Percentiles rank a stretch among this genome's conserved stretches.
phyloP scores from a whole-genome alignment of 345 rosid species.

The Eucalyptus pauciflora region DNA sequence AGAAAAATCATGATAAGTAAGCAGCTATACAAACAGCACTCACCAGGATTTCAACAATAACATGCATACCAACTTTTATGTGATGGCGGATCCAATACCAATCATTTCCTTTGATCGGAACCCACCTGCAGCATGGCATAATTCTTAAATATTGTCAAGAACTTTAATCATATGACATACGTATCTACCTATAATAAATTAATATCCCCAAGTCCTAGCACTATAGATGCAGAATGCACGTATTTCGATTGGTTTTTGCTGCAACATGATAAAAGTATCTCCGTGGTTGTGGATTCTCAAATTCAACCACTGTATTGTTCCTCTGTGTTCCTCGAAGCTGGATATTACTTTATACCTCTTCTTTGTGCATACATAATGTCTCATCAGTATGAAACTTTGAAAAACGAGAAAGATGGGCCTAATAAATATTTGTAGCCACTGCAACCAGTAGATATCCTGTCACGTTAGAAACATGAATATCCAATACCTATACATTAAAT shows the following conservation, averaged over 20 bases:
- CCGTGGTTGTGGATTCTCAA: neutral
- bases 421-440: neutral
- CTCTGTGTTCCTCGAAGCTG: neutral
- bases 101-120: slow-evolving; percentile 82
- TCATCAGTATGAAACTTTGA: neutral
- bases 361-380: neutral
- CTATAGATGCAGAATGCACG: neutral
- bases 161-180: neutral
- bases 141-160: neutral
- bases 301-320: neutral
- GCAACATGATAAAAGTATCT: neutral
- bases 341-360: neutral
- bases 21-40: neutral
- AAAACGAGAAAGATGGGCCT: neutral
- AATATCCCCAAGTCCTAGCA: neutral
- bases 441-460: neutral
- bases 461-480: neutral
- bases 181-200: neutral
- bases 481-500: neutral
- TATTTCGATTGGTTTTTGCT: neutral
- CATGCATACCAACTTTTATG: slow-evolving; percentile 89
- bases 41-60: slow-evolving; percentile 87
- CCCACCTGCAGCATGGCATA: slow-evolving; percentile 55
- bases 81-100: slow-evolving; percentile 99
- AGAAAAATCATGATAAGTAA: neutral